Evolutionary conservation across 176 grass and related monocot species (phyloP), one percentile per base, ranked within the genome.

Genomic region (Zoysia japonica): DNA sequence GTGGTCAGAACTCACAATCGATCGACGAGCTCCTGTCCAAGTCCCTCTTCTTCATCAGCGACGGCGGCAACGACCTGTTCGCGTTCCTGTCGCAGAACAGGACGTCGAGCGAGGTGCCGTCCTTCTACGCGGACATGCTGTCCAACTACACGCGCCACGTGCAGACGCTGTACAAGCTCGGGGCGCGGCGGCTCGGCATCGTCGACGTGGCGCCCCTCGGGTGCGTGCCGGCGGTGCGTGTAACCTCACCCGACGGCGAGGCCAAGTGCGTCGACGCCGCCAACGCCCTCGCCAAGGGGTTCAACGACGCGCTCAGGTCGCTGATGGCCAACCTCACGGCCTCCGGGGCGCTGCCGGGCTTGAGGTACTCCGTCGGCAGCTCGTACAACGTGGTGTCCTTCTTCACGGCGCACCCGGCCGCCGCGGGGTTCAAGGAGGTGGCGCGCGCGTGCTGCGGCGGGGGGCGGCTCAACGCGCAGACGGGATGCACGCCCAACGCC

Each of bases 61-160:
- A 82, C 72, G 81, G 89, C 53, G 85, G 80, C 63, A 91, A 91
- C 78, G 89, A 91, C 77, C 51, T 91, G 44, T 91, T 91, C 71
- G 81, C 63, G 38, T 91, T 91, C 85, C 28, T 88, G 47, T 4
- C 0, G 13, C 65, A 80, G 72, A 90, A 87, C 76, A n/a, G 76
- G 20, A 76, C 85, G n/a, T 57, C 91, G 37, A 52, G 61, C 78
- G 37, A 87, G 78, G 82, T 9, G 47, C 56, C 84, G 62, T 7
- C 85, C 43, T 71, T 91, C 52, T 83, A 87, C 80, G 16, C 68
- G 0, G 80, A 88, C 67, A 17, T 91, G 8, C 35, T 91, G 3
- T 40, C 83, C 70, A 91, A 84, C 70, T 89, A 89, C 77, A 85
- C 81, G 12, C 49, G 72, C 2, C 77, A 89, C 82, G 9, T 89